A percentile compares a stretch with the other conserved stretches of the same genome.
Evolutionary conservation across 164 flowering plant species (phyloP).

Genomic region (Stephania japonica): DNA sequence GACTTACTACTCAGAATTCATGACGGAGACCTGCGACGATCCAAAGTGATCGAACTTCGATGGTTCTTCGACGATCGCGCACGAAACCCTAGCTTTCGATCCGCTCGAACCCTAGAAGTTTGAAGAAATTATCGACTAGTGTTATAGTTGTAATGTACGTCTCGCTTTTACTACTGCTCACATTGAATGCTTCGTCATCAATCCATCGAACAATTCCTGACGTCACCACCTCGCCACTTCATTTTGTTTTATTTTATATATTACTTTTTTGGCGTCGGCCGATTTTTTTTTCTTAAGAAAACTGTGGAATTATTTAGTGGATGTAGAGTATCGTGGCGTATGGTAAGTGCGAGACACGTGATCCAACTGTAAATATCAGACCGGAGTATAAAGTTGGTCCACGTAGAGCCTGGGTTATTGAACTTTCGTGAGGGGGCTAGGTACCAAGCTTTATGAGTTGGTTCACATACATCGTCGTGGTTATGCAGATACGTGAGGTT

Average conservation of each 20-base stretch:
- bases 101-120: not conserved
- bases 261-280: not conserved
- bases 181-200: slow-evolving; percentile 12
- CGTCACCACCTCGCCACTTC: not conserved
- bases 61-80: not conserved
- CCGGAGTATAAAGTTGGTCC: no score
- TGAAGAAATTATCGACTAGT: not conserved
- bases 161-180: not conserved
- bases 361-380: not conserved
- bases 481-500: no score
- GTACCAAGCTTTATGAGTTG: no score
- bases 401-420: no score
- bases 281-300: not conserved
- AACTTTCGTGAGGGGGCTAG: no score
- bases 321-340: not conserved
- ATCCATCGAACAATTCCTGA: not conserved
- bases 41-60: not conserved
- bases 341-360: not conserved
- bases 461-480: no score
- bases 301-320: not conserved
- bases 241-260: not conserved
- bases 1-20: slow-evolving; percentile 20
- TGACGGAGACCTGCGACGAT: slow-evolving; percentile 4
- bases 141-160: no score
- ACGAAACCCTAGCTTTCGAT: not conserved